phyloP scores from a whole-genome alignment of 2,329 filamentous ascomycete genomes.

The Alternaria consortialis region DNA sequence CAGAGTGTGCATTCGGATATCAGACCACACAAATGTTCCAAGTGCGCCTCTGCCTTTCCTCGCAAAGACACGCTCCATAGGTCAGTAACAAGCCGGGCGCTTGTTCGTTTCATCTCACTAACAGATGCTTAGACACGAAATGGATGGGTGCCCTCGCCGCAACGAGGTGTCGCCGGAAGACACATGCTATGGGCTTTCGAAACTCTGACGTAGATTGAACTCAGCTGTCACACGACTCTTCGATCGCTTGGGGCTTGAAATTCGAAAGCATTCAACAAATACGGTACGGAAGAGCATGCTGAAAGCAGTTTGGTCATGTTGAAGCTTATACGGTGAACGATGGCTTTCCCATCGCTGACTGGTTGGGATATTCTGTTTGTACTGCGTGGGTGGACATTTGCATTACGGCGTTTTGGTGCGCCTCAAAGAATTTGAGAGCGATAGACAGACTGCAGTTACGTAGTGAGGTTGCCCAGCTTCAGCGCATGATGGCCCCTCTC shows the following conservation, averaged over 20 bases:
- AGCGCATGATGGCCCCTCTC: constrained; percentile 10
- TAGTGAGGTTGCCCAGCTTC: constrained; percentile 21
- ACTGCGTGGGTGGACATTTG: constrained; percentile 20
- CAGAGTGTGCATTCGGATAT: constrained; percentile 75
- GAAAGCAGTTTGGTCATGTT: constrained; percentile 1
- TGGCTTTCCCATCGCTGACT: constrained; percentile 2
- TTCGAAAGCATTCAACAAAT: not conserved
- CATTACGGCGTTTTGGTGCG: constrained; percentile 28
- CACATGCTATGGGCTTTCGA: constrained; percentile 11
- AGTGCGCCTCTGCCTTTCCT: constrained; percentile 76
- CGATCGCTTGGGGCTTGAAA: constrained; percentile 6
- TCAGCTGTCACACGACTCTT: constrained; percentile 17
- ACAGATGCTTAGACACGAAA: constrained; percentile 69
- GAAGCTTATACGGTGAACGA: not conserved
- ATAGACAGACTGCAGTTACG: constrained; percentile 23
- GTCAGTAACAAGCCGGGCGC: constrained; percentile 57
- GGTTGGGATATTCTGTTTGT: constrained; percentile 7
- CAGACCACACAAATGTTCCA: constrained; percentile 73
- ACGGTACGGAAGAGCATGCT: not conserved
- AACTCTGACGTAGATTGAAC: constrained; percentile 13
- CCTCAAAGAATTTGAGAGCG: constrained; percentile 8
- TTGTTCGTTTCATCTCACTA: constrained; percentile 18
- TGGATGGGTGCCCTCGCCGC: constrained; percentile 77
- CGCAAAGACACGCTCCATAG: constrained; percentile 84
- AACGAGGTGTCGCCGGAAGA: constrained; percentile 15